Base-by-base conservation (phyloP, 768 basidiomycete genomes). In the Boletales sp. region DNA sequence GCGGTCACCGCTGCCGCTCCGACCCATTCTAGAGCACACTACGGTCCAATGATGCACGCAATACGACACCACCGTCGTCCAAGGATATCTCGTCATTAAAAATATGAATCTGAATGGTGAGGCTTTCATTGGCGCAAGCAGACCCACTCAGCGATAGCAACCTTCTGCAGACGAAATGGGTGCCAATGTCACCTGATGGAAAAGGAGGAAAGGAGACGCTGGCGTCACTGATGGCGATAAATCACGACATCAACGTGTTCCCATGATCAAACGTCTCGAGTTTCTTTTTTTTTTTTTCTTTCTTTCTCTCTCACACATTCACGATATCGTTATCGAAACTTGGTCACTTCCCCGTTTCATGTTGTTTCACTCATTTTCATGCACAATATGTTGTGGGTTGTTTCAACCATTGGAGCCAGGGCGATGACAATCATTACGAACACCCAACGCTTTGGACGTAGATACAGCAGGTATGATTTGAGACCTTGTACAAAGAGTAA, bases 1-100 rank as follows among this genome's bases (percentile, higher is more conserved):
- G 37, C 30, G 8, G 4, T 31, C 8, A 41, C 31, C 1, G 19
- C 17, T 9, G 49, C 55, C 1, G 54, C 58, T 33, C 50, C 58
- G 3, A 25, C 39, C 8, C 44, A 32, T 21, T 8, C 17, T 17
- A 45, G 19, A 21, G 25, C 21, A 17, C 42, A 41, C 13, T 48
- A 33, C 31, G 36, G 30, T 38, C 14, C 31, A 9, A 19, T 46
- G 34, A 37, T 44, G 9, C 2, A 17, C n/a, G 9, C 7, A 19
- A 44, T 44, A 35, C 44, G 36, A 46, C 48, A 49, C 32, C 49
- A 38, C 36, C 49, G 30, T 14, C 41, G 32, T n/a, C 3, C 38
- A 25, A 32, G 41, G 33, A 21, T 41, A 13, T 18, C 18, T n/a
- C 28, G 19, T 25, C 44, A 37, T 21, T 40, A 33, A 4, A 28